Base-by-base conservation (phyloP, 2,329 filamentous ascomycete genomes). In the Septoria petroselini region DNA sequence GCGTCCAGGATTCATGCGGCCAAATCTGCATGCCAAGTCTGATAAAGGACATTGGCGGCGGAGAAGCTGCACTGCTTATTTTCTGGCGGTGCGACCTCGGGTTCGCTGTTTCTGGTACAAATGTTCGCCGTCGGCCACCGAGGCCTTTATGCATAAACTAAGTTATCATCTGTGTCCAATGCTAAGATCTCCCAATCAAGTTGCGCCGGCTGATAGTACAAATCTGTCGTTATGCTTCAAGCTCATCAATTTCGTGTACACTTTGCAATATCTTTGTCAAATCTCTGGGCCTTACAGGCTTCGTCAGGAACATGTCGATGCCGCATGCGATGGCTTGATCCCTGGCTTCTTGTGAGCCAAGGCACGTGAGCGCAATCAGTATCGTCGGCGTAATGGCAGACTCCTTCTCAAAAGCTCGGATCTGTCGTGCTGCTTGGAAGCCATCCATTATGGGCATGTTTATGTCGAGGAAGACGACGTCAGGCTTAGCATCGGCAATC, bases 391-490 rank as follows among this genome's bases (percentile, higher is more conserved):
- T 49, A 6, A 58, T 29, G 3, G 23, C 23, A 8, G 64, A 19
- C 7, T 47, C 41, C 5, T 48, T 45, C 31, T 65, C 62, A 21
- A 58, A 59, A 1, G 46, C 50, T 9, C 61, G 56, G 3, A 64
- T 65, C 6, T 54, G 49, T 7, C 57, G 49, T 6, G 60, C 53
- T 8, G 62, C 59, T 44, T 63, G 62, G 33, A 57, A 62, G 21
- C 60, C 60, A 38, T 58, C 53, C 35, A 59, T 40, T 1, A 53
- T 14, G 9, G 62, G 62, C 62, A 64, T 64, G 14, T 46, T 55
- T 11, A 64, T 58, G 46, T 64, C 74, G 73, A 78, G 77, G 9
- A 60, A 48, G 27, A 45, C 18, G 21, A 45, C 41, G n/a, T 45
- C 31, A 15, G 41, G 41, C 1, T 33, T 21, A 2, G 7, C 31